Percentiles rank a stretch among this genome's conserved stretches.
Conservation (phyloP, 1,139 yeast genomes). For the Torulaspora pretoriensis region DNA sequence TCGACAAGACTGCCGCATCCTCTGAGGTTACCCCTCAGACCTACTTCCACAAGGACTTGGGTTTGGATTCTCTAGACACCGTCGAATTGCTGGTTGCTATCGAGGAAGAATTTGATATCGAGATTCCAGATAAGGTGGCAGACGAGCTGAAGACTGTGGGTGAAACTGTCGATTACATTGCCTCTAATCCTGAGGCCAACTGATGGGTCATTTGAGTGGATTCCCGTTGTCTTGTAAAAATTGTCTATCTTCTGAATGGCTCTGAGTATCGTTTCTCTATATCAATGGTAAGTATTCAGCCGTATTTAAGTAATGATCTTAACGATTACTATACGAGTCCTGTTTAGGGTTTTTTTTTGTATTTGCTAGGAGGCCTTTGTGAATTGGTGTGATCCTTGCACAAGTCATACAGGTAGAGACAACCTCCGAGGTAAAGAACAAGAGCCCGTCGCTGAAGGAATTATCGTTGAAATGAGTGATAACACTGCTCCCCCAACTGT, state of each 20-base stretch:
- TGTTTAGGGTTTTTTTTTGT: neutral
- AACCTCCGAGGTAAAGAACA: neutral
- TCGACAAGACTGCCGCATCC: constrained; percentile 30
- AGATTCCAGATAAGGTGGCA: constrained; percentile 60
- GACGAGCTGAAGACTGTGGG: constrained; percentile 67
- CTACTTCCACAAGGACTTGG: constrained; percentile 46
- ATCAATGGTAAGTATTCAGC: constrained; percentile 6
- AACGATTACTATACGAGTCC: constrained; percentile 8
- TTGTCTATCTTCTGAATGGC: constrained; percentile 49
- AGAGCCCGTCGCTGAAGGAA: no score
- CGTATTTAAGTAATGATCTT: constrained; percentile 7
- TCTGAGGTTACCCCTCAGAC: constrained; percentile 33
- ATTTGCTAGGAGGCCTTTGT: neutral
- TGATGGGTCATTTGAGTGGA: constrained; percentile 42
- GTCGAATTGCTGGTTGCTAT: constrained; percentile 69
- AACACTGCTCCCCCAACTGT: neutral
- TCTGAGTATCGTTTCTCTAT: constrained; percentile 2
- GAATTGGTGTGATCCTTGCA: neutral
- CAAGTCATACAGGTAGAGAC: neutral
- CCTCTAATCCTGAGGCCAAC: constrained; percentile 39
- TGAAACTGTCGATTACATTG: constrained; percentile 59
- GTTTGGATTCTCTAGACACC: constrained; percentile 67
- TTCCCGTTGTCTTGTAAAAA: constrained; percentile 42
- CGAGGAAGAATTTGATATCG: constrained; percentile 68
- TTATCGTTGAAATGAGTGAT: neutral